Conservation (phyloP, 805 yeast genomes). For the Barnettozyma populi region DNA sequence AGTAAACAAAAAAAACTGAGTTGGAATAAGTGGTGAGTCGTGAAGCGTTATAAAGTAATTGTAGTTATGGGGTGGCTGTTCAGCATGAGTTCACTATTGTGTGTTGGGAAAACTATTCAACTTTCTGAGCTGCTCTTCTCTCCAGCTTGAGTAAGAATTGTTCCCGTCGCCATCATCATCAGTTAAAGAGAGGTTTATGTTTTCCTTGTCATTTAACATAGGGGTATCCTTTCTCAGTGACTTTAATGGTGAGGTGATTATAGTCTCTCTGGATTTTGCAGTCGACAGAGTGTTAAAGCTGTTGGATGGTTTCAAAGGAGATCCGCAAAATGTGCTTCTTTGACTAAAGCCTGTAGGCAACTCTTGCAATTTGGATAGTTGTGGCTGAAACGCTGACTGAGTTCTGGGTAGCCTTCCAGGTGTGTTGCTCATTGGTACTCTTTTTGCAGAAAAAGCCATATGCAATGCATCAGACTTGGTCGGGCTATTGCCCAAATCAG, state of each 20-base stretch:
- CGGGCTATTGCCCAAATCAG: constrained; percentile 14
- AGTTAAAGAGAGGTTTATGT: constrained; percentile 7
- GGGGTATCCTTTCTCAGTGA: constrained; percentile 12
- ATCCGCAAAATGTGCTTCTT: constrained; percentile 6
- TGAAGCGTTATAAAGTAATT: neutral
- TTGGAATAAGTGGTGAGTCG: neutral
- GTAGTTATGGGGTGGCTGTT: neutral
- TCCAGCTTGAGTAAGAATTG: constrained; percentile 21
- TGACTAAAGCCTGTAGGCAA: neutral
- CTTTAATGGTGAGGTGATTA: constrained; percentile 25
- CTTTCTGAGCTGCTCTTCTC: constrained; percentile 24
- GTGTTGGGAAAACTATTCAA: constrained; percentile 13
- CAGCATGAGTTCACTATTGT: neutral
- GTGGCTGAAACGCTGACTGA: constrained; percentile 22
- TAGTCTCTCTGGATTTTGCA: constrained; percentile 8
- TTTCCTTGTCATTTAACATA: constrained; percentile 11
- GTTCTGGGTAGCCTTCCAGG: constrained; percentile 17
- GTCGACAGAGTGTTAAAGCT: constrained; percentile 11
- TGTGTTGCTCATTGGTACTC: constrained; percentile 6
- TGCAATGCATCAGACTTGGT: constrained; percentile 6
- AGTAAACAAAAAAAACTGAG: neutral
- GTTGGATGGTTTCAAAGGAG: constrained; percentile 16
- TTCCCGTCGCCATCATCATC: constrained; percentile 17
- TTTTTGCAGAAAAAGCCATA: constrained; percentile 9
- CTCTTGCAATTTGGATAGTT: constrained; percentile 17